Percentiles rank a stretch among this genome's conserved stretches.
These are phyloP conservation scores for Cytospora piceae DNA, from an alignment of 2,329 filamentous ascomycete species.

Conservation along the genomic window DNA sequence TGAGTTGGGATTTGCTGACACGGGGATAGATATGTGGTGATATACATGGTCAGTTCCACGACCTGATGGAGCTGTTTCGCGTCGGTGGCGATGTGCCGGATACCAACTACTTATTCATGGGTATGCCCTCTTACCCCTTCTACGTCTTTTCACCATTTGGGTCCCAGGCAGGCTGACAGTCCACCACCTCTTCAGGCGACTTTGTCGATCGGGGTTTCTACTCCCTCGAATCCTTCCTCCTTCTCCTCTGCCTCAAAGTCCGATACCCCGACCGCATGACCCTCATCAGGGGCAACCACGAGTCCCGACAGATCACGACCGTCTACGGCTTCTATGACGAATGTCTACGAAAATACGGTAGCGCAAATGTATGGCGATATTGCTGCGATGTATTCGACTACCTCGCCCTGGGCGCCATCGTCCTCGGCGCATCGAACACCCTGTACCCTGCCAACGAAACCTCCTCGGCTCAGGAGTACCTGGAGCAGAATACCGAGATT, in stretches of 20 bases:
- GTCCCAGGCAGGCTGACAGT: constrained; percentile 20
- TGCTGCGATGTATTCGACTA: constrained; percentile 99
- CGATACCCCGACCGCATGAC: constrained; percentile 97
- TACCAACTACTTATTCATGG: constrained; percentile 97
- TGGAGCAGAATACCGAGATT: constrained; percentile 81
- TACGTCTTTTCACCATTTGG: background rate
- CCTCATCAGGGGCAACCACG: constrained; percentile 91
- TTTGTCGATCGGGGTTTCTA: constrained; percentile 99
- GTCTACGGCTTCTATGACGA: constrained; percentile 99
- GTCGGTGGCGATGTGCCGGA: constrained; percentile 93
- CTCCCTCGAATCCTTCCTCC: constrained; percentile 93
- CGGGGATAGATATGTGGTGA: constrained; percentile 81
- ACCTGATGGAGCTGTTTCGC: constrained; percentile 94
- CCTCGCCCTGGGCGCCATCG: constrained; percentile 84
- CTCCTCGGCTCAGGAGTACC: constrained; percentile 50
- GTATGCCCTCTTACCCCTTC: constrained; percentile 47
- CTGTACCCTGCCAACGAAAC: constrained; percentile 55
- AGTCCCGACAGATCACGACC: constrained; percentile 94
- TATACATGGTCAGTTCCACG: constrained; percentile 96
- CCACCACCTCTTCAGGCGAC: constrained; percentile 62
- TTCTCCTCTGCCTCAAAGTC: constrained; percentile 94
- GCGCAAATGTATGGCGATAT: constrained; percentile 94
- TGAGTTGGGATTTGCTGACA: constrained; percentile 14
- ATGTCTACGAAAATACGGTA: constrained; percentile 93
- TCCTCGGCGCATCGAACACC: constrained; percentile 80